These are phyloP conservation scores for Gastrolobium villosum DNA, from an alignment of 306 rosid genomes.

Conservation along the genomic window DNA sequence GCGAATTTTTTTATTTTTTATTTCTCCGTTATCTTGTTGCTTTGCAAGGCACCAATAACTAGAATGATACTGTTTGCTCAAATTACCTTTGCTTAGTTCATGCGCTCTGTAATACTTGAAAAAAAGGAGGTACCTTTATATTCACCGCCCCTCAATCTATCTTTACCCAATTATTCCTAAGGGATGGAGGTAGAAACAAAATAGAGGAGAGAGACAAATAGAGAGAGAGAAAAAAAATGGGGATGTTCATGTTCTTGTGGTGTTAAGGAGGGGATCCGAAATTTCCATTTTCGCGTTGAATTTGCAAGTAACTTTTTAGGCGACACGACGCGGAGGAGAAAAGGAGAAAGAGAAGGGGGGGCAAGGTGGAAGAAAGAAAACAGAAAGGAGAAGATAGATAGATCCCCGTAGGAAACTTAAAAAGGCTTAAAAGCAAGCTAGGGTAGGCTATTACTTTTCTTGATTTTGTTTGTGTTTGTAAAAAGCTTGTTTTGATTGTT, in stretches of 20 bases:
- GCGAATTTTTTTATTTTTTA: background rate
- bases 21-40: background rate
- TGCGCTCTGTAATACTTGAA: background rate
- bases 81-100: conserved; percentile 24
- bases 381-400: conserved; percentile 43
- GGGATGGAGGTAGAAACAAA: conserved; percentile 47
- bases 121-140: conserved; percentile 32
- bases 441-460: conserved; percentile 50
- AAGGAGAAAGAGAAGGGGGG: background rate
- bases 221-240: conserved; percentile 7
- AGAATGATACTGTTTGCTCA: background rate
- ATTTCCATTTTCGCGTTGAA: conserved; percentile 83
- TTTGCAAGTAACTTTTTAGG: conserved; percentile 47
- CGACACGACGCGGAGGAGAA: conserved; percentile 39
- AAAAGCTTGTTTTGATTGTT: conserved; percentile 62
- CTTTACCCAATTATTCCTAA: conserved; percentile 21
- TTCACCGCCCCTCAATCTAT: conserved; percentile 38
- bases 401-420: conserved; percentile 39
- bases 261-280: conserved; percentile 57
- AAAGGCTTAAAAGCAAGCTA: conserved; percentile 1
- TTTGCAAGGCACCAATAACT: background rate
- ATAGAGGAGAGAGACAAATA: conserved; percentile 20
- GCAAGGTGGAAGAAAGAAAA: background rate
- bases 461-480: conserved; percentile 60
- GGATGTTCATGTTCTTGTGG: conserved; percentile 58